Conservation (phyloP, 768 basidiomycete genomes). For the Podaxis sp. region DNA sequence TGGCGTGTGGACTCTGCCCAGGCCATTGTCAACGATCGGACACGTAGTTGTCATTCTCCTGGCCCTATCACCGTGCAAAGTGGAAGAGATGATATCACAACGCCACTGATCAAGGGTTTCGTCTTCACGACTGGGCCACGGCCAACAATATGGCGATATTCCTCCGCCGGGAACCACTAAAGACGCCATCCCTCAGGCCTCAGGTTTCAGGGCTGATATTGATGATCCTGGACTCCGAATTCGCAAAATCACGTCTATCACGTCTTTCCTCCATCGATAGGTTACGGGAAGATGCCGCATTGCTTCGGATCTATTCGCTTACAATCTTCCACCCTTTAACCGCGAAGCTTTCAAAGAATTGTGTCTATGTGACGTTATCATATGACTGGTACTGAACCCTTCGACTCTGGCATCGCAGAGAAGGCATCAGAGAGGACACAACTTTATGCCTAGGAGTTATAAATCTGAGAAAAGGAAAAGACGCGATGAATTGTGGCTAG, state of each 20-base stretch:
- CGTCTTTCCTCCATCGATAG: not conserved
- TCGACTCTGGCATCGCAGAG: no score
- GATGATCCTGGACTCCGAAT: not conserved
- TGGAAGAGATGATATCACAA: not conserved
- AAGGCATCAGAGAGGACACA: not conserved
- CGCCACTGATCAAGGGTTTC: not conserved
- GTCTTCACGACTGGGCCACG: not conserved
- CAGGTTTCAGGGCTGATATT: not conserved
- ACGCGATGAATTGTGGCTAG: not conserved
- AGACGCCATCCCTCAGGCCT: not conserved
- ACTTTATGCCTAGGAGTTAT: not conserved
- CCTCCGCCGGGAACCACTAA: not conserved
- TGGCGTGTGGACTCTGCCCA: no score
- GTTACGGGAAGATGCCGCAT: not conserved
- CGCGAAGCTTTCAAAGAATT: not conserved
- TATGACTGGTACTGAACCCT: not conserved
- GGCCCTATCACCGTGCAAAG: not conserved
- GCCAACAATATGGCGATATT: not conserved
- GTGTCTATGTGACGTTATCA: not conserved
- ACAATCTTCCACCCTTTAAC: not conserved
- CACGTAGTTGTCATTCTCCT: not conserved
- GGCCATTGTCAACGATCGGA: no score
- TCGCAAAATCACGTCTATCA: not conserved
- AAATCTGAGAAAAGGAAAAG: not conserved
- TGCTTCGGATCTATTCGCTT: not conserved